Evolutionary conservation across 73 alveolate species (phyloP), one percentile per base, ranked within the genome.

Genomic region (Paramecium bursaria): DNA sequence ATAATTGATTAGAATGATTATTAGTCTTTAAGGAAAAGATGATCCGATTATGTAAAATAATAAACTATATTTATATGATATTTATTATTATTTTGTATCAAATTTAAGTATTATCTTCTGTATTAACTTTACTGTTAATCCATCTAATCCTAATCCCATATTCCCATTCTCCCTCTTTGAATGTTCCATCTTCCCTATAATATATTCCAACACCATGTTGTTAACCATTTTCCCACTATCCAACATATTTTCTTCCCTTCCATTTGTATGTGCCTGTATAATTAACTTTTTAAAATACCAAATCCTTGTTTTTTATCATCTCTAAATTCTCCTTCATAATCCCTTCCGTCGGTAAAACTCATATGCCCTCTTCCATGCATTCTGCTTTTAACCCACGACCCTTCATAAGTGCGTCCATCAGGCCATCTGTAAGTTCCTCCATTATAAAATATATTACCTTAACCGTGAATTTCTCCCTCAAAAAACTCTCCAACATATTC

Each of bases 211-310:
- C 46, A 9, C 97, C 97, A 82, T 95, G 93, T 31, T 93, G 87
- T 67, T 86, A 79, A 31, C 95, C 98, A 31, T 86, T 94, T 50
- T 85, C 75, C 98, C 96, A 93, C 75, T 91, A 76, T 3, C 96
- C 95, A 10, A 85, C 74, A 76, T 85, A 93, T 73, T 85, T 87
- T 85, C 94, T 85, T 11, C 95, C 93, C 86, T 92, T 92, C 94
- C 91, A 85, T 4, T 46, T 74, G 27, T 82, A 91, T n/a, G 87
- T 55, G 19, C n/a, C n/a, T n/a, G n/a, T n/a, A n/a, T n/a, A n/a
- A n/a, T n/a, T n/a, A n/a, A n/a, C n/a, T n/a, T n/a, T n/a, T n/a
- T n/a, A 67, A 51, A 13, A 90, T 88, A 50, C 95, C 95, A 53
- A 80, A 60, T 9, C 96, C 96, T 42, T 82, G 86, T 53, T 75